These are phyloP conservation scores for Auriscalpium microsporum DNA, from an alignment of 768 basidiomycete species.

Conservation along the genomic window DNA sequence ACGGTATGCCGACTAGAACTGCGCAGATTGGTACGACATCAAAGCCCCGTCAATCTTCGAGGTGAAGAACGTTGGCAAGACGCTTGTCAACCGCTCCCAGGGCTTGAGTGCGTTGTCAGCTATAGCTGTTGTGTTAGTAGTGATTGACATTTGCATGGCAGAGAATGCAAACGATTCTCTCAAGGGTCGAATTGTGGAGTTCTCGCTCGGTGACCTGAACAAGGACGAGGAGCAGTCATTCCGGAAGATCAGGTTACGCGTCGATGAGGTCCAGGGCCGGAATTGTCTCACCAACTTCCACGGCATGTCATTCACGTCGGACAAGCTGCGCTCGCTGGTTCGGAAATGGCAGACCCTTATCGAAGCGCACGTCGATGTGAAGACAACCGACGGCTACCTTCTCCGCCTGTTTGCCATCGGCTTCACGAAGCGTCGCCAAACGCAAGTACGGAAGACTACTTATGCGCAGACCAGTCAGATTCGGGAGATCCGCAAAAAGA, in stretches of 20 bases:
- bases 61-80: constrained; percentile 94
- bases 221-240: constrained; percentile 99
- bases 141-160: constrained; percentile 25
- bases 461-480: constrained; percentile 95
- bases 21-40: constrained; percentile 97
- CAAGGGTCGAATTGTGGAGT: constrained; percentile 92
- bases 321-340: constrained; percentile 99
- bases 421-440: constrained; percentile 94
- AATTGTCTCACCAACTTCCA: constrained; percentile 99
- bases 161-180: constrained; percentile 99
- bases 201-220: constrained; percentile 95
- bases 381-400: constrained; percentile 99
- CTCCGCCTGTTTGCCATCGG: constrained; percentile 97
- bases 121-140: constrained; percentile 2
- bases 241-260: constrained; percentile 98
- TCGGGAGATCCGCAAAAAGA: constrained; percentile 97
- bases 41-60: constrained; percentile 99
- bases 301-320: constrained; percentile 99
- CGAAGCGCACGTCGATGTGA: constrained; percentile 97
- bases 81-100: constrained; percentile 94
- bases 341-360: constrained; percentile 99
- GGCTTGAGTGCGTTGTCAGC: constrained; percentile 76
- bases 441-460: constrained; percentile 98
- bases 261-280: constrained; percentile 96
- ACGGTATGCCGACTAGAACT: not conserved